Percentiles rank a stretch among this genome's conserved stretches.
Conservation (phyloP, 257 asterid genomes). For the Solanum lycopersicoides region DNA sequence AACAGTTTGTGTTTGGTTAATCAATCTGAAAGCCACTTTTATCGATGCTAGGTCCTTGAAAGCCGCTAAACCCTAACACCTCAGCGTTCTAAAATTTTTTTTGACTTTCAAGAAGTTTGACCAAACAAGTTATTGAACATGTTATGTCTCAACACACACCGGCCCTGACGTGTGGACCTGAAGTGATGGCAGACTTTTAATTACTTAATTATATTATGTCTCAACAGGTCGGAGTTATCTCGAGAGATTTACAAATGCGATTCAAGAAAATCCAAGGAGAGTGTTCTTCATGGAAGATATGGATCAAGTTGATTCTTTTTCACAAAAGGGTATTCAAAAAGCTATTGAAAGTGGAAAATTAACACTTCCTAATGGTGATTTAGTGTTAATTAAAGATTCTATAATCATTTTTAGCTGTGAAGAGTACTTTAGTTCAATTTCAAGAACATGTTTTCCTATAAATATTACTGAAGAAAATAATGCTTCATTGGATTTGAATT, state of each 20-base stretch:
- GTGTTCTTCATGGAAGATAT: conserved; percentile 62
- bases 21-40: background rate
- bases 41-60: background rate
- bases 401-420: conserved; percentile 52
- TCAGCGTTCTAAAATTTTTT: background rate
- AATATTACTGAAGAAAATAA: background rate
- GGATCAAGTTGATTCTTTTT: conserved; percentile 31
- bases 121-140: background rate
- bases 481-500: conserved; percentile 51
- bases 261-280: conserved; percentile 51
- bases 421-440: conserved; percentile 4
- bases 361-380: conserved; percentile 19
- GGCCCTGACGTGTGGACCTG: background rate
- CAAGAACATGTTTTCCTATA: conserved; percentile 15
- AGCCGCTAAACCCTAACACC: background rate
- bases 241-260: conserved; percentile 49
- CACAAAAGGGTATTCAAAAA: conserved; percentile 32
- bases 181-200: background rate
- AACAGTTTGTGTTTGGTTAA: background rate
- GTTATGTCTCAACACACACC: background rate
- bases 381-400: conserved; percentile 49
- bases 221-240: conserved; percentile 14
- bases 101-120: background rate
- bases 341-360: conserved; percentile 38
- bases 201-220: background rate